Conservation (phyloP, 1,284 basidiomycete genomes). For the Moesziomyces sp. region DNA sequence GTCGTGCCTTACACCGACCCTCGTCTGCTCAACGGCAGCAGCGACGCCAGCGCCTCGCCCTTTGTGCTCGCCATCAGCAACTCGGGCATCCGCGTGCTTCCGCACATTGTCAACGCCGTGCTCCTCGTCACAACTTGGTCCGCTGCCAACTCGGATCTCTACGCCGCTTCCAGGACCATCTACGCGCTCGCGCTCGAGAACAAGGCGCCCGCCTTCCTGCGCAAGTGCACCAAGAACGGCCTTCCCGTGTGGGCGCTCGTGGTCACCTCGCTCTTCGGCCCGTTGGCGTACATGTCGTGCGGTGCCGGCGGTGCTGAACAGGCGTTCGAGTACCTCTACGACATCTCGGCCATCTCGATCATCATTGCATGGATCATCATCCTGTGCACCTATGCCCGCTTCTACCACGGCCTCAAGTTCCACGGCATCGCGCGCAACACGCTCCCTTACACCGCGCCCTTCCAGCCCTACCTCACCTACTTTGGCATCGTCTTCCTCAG, state of each 20-base stretch:
- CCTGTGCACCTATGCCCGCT: constrained; percentile 78
- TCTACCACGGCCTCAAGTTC: constrained; percentile 75
- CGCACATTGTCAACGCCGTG: constrained; percentile 76
- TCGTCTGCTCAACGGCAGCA: constrained; percentile 36
- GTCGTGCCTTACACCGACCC: constrained; percentile 58
- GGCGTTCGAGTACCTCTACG: constrained; percentile 75
- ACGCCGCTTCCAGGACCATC: constrained; percentile 78
- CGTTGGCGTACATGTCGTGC: constrained; percentile 75
- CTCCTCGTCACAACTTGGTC: constrained; percentile 83
- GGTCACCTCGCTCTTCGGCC: constrained; percentile 76
- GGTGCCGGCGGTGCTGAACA: constrained; percentile 68
- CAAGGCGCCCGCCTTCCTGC: constrained; percentile 81
- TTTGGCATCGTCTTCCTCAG: constrained; percentile 45
- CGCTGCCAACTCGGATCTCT: constrained; percentile 83
- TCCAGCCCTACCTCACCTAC: constrained; percentile 67
- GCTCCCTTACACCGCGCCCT: constrained; percentile 71
- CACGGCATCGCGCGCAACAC: constrained; percentile 74
- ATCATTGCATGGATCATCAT: constrained; percentile 86
- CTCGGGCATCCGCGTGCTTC: constrained; percentile 69
- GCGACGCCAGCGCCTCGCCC: constrained; percentile 45
- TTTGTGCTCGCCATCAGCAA: constrained; percentile 69
- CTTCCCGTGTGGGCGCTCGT: constrained; percentile 79
- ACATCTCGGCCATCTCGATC: constrained; percentile 75
- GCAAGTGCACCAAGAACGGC: constrained; percentile 76
- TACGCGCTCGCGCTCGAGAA: constrained; percentile 80